Base-by-base conservation (phyloP, 2,329 filamentous ascomycete species). In the Pseudocercospora musae region DNA sequence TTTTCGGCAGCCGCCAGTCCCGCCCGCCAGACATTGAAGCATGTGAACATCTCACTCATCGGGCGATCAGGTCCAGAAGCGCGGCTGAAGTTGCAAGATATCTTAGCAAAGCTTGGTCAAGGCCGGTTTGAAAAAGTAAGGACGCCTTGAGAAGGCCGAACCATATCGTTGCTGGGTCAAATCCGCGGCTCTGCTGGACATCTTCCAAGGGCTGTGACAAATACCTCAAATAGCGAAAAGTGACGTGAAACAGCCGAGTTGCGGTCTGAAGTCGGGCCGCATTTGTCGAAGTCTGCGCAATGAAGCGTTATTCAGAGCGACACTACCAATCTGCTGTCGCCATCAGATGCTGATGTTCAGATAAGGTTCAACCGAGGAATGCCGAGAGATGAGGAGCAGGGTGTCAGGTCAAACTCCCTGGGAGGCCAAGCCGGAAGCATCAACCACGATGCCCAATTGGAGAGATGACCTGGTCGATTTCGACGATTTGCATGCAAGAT, bases 351-450 rank as follows among this genome's bases (percentile, higher is more conserved):
- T 25, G 25, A 52, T 52, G 23, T 52, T 13, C 11, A 52, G 48
- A 29, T 52, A 52, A 29, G 23, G 23, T 52, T 52, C 15, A 29
- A 25, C 23, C 48, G 21, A 54, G 29, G 52, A 54, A 20, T 40
- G 52, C 52, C 52, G 52, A 54, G 52, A 54, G 31, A 54, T 54
- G 52, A 54, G 52, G n/a, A 54, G 52, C 52, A 54, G 31, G 52
- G 27, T n/a, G 18, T 20, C 18, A 29, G 33, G 18, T 23, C 15
- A 29, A 54, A 25, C 9, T 23, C 18, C 31, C 52, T 31, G n/a
- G 29, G 52, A 37, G 15, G 33, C 27, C 25, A 37, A 54, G 52
- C n/a, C 52, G 52, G 20, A 54, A 23, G 25, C 48, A 52, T 15
- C 48, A 52, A 25, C 23, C 48, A 48, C 44, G 18, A 13, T 40